These are phyloP conservation scores for Macrolepiota fuliginosa DNA, from an alignment of 768 basidiomycete genomes.

Conservation along the genomic window DNA sequence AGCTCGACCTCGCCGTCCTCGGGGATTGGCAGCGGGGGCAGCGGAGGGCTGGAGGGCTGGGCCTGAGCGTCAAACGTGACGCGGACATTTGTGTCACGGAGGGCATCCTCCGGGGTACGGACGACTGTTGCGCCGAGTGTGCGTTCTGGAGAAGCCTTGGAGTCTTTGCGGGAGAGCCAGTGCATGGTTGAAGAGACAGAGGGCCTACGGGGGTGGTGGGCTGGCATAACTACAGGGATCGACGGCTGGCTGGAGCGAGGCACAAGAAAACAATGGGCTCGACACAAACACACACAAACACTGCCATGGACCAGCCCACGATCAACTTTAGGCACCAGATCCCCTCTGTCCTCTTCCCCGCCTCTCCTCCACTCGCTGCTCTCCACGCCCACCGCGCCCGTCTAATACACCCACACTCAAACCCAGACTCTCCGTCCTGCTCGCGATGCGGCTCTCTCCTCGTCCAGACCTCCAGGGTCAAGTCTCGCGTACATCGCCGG, in stretches of 20 bases:
- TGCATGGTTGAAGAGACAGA: constrained; percentile 47
- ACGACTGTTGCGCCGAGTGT: constrained; percentile 75
- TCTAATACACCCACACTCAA: constrained; percentile 21
- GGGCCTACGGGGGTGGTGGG: constrained; percentile 27
- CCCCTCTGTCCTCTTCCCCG: constrained; percentile 43
- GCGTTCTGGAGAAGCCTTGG: constrained; percentile 35
- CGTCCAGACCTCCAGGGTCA: constrained; percentile 33
- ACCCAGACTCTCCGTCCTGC: constrained; percentile 36
- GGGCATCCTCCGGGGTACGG: constrained; percentile 76
- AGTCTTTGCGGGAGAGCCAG: constrained; percentile 48
- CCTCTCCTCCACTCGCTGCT: constrained; percentile 61
- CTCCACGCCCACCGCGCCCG: constrained; percentile 48
- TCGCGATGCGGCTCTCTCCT: constrained; percentile 52
- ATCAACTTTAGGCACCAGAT: constrained; percentile 46
- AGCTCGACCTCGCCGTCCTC: constrained; percentile 30
- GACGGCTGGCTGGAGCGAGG: neutral
- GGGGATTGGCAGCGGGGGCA: constrained; percentile 50
- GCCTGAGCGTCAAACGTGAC: constrained; percentile 28
- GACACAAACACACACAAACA: constrained; percentile 13
- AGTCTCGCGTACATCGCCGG: constrained; percentile 15
- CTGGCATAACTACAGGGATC: constrained; percentile 20
- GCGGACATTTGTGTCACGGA: constrained; percentile 47
- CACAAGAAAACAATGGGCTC: constrained; percentile 17
- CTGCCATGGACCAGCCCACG: constrained; percentile 30
- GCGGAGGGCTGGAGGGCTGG: constrained; percentile 45